These are phyloP conservation scores for Helianthus annuus DNA, from an alignment of 129 eudicot species.

Conservation along the genomic window DNA sequence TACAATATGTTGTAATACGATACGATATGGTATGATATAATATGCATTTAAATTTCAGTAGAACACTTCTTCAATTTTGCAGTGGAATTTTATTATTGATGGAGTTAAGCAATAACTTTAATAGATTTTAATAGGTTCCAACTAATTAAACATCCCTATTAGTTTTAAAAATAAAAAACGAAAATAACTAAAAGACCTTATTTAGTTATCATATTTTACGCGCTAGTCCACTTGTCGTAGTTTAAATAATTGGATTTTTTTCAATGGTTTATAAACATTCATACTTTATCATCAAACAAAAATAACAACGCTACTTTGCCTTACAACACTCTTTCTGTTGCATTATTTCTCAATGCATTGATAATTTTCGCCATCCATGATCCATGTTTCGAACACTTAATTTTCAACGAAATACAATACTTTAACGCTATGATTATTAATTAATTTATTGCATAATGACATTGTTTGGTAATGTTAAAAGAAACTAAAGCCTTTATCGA, in stretches of 20 bases:
- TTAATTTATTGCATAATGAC: neutral
- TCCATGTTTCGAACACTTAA: neutral
- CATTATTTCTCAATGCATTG: too few relatives aligned
- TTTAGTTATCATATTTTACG: neutral
- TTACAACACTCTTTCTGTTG: too few relatives aligned
- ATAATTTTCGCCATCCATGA: neutral
- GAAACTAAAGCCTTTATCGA: neutral
- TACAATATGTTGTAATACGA: neutral
- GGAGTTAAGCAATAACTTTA: too few relatives aligned
- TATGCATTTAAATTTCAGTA: too few relatives aligned
- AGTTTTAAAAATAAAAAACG: too few relatives aligned
- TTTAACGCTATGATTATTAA: neutral
- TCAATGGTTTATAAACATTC: too few relatives aligned
- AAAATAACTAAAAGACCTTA: neutral
- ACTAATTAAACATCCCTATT: too few relatives aligned
- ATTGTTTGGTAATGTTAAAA: neutral
- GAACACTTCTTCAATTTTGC: neutral
- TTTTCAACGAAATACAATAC: neutral
- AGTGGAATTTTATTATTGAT: neutral
- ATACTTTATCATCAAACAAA: too few relatives aligned
- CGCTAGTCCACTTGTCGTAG: too few relatives aligned
- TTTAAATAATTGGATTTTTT: neutral
- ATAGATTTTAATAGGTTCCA: too few relatives aligned
- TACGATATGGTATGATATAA: neutral
- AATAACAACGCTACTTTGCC: too few relatives aligned